Evolutionary conservation across 2,329 filamentous ascomycete genomes (phyloP).

Genomic region (Pseudogymnoascus sp.): DNA sequence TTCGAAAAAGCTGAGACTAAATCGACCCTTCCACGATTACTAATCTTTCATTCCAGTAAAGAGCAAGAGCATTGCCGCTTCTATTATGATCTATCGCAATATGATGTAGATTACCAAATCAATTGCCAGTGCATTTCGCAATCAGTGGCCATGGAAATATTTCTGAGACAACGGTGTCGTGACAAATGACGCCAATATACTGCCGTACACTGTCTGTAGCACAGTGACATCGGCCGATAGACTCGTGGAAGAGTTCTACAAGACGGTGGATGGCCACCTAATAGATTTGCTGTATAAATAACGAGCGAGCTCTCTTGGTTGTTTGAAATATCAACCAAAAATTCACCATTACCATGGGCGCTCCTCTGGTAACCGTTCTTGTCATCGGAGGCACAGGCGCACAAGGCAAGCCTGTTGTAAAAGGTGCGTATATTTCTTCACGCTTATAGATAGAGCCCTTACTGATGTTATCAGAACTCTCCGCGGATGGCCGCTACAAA

Average conservation of each 20-base stretch:
- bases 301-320: no score
- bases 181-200: neutral
- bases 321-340: neutral
- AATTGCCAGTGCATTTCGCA: neutral
- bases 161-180: neutral
- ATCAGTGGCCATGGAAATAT: neutral
- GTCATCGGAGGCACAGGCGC: conserved; percentile 34
- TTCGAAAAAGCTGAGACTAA: neutral
- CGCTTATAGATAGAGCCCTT: neutral
- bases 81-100: neutral
- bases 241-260: neutral
- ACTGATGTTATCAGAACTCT: neutral
- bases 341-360: neutral
- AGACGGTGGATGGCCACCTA: neutral
- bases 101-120: neutral
- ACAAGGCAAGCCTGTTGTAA: conserved; percentile 31
- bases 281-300: neutral
- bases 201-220: neutral
- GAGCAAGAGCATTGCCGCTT: neutral
- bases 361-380: conserved; percentile 39
- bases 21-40: neutral
- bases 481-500: conserved; percentile 1
- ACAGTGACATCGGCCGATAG: neutral
- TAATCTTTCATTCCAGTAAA: neutral
- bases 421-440: conserved; percentile 20